phyloP scores from a whole-genome alignment of 2,329 filamentous ascomycete genomes.

The Sphaceloma murrayae region DNA sequence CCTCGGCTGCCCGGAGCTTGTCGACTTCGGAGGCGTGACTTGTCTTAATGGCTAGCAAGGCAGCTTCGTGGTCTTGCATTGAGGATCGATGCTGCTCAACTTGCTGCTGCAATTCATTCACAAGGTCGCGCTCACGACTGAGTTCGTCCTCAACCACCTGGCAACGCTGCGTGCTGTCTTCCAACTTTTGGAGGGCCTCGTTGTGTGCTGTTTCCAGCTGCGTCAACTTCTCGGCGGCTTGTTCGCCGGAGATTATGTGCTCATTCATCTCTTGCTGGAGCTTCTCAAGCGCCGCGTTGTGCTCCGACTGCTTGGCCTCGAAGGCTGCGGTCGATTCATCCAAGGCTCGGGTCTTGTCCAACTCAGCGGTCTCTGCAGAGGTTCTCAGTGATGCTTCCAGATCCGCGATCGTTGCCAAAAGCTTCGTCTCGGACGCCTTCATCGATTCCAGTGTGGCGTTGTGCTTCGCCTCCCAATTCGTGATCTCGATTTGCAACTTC shows the following conservation, averaged over 20 bases:
- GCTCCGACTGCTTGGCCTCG: constrained; percentile 8
- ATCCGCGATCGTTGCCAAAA: constrained; percentile 61
- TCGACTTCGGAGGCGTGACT: constrained; percentile 49
- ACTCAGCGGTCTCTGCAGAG: constrained; percentile 26
- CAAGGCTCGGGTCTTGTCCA: constrained; percentile 21
- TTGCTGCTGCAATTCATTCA: constrained; percentile 48
- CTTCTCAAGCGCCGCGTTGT: constrained; percentile 24
- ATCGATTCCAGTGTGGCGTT: constrained; percentile 59
- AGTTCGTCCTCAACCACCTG: constrained; percentile 47
- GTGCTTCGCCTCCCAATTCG: constrained; percentile 68
- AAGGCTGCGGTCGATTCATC: constrained; percentile 24
- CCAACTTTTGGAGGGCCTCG: constrained; percentile 56
- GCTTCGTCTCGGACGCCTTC: constrained; percentile 60
- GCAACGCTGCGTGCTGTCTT: constrained; percentile 53
- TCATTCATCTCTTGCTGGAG: constrained; percentile 58
- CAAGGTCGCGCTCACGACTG: constrained; percentile 41
- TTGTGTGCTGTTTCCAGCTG: constrained; percentile 65
- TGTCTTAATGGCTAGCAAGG: constrained; percentile 44
- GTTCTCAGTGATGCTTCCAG: constrained; percentile 53
- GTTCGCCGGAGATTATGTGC: constrained; percentile 64
- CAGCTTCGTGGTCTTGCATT: constrained; percentile 45
- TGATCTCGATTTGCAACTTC: constrained; percentile 61
- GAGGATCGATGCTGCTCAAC: constrained; percentile 47
- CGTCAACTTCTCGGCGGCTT: constrained; percentile 58
- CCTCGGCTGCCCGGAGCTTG: constrained; percentile 43